Base-by-base conservation (phyloP, 179 eudicot species). In the Patellifolia procumbens region DNA sequence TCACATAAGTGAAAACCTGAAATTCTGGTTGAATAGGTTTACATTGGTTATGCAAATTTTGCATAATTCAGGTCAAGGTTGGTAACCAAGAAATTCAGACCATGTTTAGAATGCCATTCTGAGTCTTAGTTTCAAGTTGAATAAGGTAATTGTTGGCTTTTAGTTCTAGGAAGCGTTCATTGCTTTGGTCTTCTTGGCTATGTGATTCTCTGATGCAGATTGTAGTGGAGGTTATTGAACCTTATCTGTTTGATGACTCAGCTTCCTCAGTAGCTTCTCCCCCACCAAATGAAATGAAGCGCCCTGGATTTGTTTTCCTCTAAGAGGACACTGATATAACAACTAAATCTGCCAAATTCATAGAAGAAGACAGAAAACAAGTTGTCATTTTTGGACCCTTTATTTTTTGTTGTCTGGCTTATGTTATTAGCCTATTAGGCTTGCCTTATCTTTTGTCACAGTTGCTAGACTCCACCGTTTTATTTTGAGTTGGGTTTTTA, bases 191-290 rank as follows among this genome's bases (percentile, higher is more conserved):
- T 17, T 17, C n/a, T 29, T 32, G 22, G 66, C 39, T 69, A 56
- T 31, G 31, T 70, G 43, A 49, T 42, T 70, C 53, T 42, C 7
- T 70, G 75, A 51, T 63, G 52, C 60, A 34, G 17, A 59, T 70
- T 52, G 70, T 34, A 76, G 83, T 82, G 87, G 83, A 82, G 81
- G 79, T 43, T 59, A 72, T 71, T 74, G 34, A 85, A 78, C 77
- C 85, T 82, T 85, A 80, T 82, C 87, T 80, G 13, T 70, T 63
- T 28, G 77, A 72, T 84, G 87, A 84, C 81, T 81, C 87, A 81
- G 49, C 75, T 72, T 70, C 75, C 6, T 61, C 68, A 56, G 68
- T 45, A 52, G 17, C 45, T 52, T 68, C 67, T 61, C 68, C 78
- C 34, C 69, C 77, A 65, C 45, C 37, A 28, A 51, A 65, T 72